Evolutionary conservation across 2,329 filamentous ascomycete species (phyloP).

Genomic region (Sporothrix curviconia): DNA sequence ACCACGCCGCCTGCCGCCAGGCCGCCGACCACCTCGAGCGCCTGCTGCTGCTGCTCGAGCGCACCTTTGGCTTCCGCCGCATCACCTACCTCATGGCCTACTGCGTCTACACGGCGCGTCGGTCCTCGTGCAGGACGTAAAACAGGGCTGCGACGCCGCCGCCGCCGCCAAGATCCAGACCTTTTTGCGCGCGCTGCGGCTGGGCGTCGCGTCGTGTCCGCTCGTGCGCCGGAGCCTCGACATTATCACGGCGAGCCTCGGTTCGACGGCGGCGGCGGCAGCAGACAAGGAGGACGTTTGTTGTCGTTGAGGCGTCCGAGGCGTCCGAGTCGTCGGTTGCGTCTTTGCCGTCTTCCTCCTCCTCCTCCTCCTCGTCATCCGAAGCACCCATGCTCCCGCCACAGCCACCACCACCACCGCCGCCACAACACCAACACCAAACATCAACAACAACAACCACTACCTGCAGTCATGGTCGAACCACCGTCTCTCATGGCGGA

Average conservation of each 20-base stretch:
- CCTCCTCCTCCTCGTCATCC: not conserved
- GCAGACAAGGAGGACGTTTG: not conserved
- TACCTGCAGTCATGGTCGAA: not conserved
- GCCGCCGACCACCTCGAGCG: slow-evolving; percentile 25
- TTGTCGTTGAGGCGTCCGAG: not conserved
- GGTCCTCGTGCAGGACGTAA: slow-evolving; percentile 25
- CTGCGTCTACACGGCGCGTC: slow-evolving; percentile 29
- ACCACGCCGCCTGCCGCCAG: slow-evolving; percentile 22
- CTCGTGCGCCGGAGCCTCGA: slow-evolving; percentile 26
- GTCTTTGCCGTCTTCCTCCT: too few relatives aligned
- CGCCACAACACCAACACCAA: too few relatives aligned
- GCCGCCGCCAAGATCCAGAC: slow-evolving; percentile 23
- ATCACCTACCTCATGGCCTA: slow-evolving; percentile 30
- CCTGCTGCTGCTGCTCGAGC: slow-evolving; percentile 25
- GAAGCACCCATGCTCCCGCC: too few relatives aligned
- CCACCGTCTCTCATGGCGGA: not conserved
- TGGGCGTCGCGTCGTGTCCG: slow-evolving; percentile 23
- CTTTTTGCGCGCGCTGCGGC: slow-evolving; percentile 24
- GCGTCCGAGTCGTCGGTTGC: too few relatives aligned
- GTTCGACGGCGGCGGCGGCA: not conserved
- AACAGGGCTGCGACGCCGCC: slow-evolving; percentile 19
- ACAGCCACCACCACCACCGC: too few relatives aligned
- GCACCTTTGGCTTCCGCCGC: slow-evolving; percentile 24
- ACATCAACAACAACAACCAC: too few relatives aligned
- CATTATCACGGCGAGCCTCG: slow-evolving; percentile 23